Evolutionary conservation across 2,329 filamentous ascomycete genomes (phyloP).

Genomic region (Alternaria brassicicola): DNA sequence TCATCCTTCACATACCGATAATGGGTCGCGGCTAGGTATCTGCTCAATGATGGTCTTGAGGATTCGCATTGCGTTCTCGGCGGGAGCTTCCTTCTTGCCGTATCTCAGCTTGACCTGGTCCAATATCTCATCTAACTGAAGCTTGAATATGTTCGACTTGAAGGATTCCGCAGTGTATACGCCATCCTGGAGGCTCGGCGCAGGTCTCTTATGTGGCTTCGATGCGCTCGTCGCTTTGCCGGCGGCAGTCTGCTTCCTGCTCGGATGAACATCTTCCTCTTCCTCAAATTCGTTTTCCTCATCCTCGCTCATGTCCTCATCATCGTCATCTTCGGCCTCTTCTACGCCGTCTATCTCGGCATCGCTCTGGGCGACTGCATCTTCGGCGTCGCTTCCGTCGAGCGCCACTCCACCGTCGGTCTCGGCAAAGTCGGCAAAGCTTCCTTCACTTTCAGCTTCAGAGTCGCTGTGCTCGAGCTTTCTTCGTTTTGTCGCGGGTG

Average conservation of each 20-base stretch:
- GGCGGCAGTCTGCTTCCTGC: conserved; percentile 7
- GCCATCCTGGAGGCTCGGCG: conserved; percentile 41
- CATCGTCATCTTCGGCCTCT: conserved; percentile 14
- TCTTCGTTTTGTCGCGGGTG: conserved; percentile 53
- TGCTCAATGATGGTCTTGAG: conserved; percentile 55
- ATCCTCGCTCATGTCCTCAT: conserved; percentile 23
- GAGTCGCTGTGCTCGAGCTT: conserved; percentile 52
- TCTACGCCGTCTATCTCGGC: conserved; percentile 18
- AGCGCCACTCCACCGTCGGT: conserved; percentile 21
- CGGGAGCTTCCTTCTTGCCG: conserved; percentile 60
- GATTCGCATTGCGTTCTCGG: conserved; percentile 52
- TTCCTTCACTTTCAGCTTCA: conserved; percentile 34
- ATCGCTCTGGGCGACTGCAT: conserved; percentile 15
- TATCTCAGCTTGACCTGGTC: conserved; percentile 63
- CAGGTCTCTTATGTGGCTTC: conserved; percentile 31
- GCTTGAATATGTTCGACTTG: conserved; percentile 70
- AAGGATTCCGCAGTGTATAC: conserved; percentile 61
- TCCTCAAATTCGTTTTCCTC: conserved; percentile 11
- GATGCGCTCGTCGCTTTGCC: conserved; percentile 17
- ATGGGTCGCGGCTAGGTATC: conserved; percentile 58
- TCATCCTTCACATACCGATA: conserved; percentile 45
- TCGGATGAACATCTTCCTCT: conserved; percentile 18
- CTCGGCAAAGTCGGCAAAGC: conserved; percentile 33
- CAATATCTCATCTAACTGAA: conserved; percentile 70
- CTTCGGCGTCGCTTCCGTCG: conserved; percentile 22